A percentile compares a stretch with the other conserved stretches of the same genome.
Evolutionary conservation across 1,139 yeast genomes (phyloP).

Genomic region (Arxiozyma bovina): DNA sequence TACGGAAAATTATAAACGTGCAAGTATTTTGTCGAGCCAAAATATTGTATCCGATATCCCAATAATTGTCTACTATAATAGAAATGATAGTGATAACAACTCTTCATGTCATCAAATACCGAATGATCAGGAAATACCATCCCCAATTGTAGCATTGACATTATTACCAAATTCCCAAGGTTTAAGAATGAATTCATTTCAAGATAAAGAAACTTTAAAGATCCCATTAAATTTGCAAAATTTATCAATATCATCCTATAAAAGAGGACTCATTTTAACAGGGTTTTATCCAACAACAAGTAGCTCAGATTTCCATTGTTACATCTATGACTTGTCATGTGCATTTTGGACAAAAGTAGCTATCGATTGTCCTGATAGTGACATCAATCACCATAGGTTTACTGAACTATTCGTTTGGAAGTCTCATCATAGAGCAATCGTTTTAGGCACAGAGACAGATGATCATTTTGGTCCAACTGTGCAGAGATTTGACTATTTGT

Average conservation of each 20-base stretch:
- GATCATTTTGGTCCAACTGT: slow-evolving; percentile 45
- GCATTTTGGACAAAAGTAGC: slow-evolving; percentile 59
- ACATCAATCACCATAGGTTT: slow-evolving; percentile 48
- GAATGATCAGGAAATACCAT: not conserved
- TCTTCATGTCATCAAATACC: not conserved
- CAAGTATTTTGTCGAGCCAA: not conserved
- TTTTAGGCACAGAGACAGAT: slow-evolving; percentile 43
- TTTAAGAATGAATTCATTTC: slow-evolving; percentile 18
- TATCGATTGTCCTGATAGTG: slow-evolving; percentile 44
- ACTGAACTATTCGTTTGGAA: slow-evolving; percentile 68
- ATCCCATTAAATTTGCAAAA: slow-evolving; percentile 35
- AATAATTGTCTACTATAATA: not conserved
- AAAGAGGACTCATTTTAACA: slow-evolving; percentile 51
- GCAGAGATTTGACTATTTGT: slow-evolving; percentile 48
- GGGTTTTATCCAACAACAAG: slow-evolving; percentile 42
- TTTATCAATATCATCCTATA: slow-evolving; percentile 56
- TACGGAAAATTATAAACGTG: too few relatives aligned
- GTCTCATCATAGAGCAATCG: slow-evolving; percentile 60
- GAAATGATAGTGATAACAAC: not conserved
- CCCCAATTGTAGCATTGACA: slow-evolving; percentile 32
- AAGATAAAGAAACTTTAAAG: slow-evolving; percentile 12
- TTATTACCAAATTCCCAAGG: slow-evolving; percentile 28
- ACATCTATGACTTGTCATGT: slow-evolving; percentile 51
- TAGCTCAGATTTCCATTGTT: slow-evolving; percentile 44
- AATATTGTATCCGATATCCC: not conserved